Conservation (phyloP, 371 early-diverging fungal genomes). For the Smittium mucronatum region DNA sequence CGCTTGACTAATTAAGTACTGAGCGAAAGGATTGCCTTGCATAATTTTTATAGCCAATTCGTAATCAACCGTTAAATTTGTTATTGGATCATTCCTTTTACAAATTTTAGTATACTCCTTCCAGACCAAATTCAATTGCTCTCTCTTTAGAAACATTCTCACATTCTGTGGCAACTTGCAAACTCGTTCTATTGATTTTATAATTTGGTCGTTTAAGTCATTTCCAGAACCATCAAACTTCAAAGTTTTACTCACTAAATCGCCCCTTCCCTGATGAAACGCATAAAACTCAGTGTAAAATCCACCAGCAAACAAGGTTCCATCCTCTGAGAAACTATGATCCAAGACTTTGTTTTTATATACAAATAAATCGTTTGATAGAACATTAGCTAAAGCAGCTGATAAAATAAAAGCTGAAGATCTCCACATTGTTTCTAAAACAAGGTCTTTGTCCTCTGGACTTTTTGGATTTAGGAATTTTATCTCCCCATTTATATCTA, state of each 20-base stretch:
- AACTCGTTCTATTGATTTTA: not conserved
- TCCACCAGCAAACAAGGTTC: slow-evolving; percentile 15
- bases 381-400: slow-evolving; percentile 87
- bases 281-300: slow-evolving; percentile 28
- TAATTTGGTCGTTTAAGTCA: slow-evolving; percentile 18
- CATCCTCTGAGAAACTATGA: not conserved
- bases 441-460: not conserved
- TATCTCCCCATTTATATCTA: not conserved
- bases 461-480: not conserved
- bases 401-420: slow-evolving; percentile 98
- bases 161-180: slow-evolving; percentile 9
- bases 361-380: slow-evolving; percentile 31
- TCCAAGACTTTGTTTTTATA: slow-evolving; percentile 8
- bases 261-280: slow-evolving; percentile 8
- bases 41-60: slow-evolving; percentile 89
- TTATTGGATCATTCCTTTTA: slow-evolving; percentile 88
- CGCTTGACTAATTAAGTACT: slow-evolving; percentile 58
- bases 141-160: slow-evolving; percentile 14
- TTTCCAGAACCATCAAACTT: not conserved
- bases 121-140: slow-evolving; percentile 15
- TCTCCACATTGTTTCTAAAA: slow-evolving; percentile 96
- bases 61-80: slow-evolving; percentile 74
- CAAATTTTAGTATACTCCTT: slow-evolving; percentile 36
- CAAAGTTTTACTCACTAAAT: slow-evolving; percentile 8
- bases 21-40: slow-evolving; percentile 90